These are phyloP conservation scores for Daldinia sp. DNA, from an alignment of 2,329 filamentous ascomycete species.

Conservation along the genomic window DNA sequence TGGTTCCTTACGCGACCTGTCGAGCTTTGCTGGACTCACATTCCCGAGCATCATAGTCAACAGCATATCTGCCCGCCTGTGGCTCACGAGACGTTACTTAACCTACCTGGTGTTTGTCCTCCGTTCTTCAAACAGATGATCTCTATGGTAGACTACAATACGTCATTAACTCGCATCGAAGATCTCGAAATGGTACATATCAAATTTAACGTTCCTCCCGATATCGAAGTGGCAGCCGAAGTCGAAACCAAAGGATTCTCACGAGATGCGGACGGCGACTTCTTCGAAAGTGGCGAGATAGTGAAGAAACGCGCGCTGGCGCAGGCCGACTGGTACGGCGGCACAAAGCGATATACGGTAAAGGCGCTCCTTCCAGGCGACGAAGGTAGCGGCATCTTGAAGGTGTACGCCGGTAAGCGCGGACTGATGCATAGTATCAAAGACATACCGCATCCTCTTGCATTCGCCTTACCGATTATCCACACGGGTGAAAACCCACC, in stretches of 20 bases:
- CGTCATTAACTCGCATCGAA: slow-evolving; percentile 84
- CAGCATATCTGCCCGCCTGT: slow-evolving; percentile 94
- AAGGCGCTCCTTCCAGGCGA: slow-evolving; percentile 93
- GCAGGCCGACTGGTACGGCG: slow-evolving; percentile 90
- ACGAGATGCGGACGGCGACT: slow-evolving; percentile 87
- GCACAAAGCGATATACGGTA: slow-evolving; percentile 90
- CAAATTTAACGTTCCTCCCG: slow-evolving; percentile 86
- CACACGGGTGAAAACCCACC: slow-evolving; percentile 93
- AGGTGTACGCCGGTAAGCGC: slow-evolving; percentile 92
- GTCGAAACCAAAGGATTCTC: slow-evolving; percentile 87
- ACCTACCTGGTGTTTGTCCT: slow-evolving; percentile 86
- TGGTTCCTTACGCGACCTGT: slow-evolving; percentile 93
- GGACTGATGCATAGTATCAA: slow-evolving; percentile 98
- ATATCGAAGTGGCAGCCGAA: slow-evolving; percentile 92
- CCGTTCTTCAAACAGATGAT: slow-evolving; percentile 87
- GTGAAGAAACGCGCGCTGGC: slow-evolving; percentile 87
- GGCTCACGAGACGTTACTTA: slow-evolving; percentile 85
- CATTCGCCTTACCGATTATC: slow-evolving; percentile 88
- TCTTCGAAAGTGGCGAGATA: slow-evolving; percentile 90
- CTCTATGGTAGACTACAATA: slow-evolving; percentile 90
- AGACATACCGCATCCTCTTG: slow-evolving; percentile 92
- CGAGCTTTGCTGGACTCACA: slow-evolving; percentile 95
- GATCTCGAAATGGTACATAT: slow-evolving; percentile 94
- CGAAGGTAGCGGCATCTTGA: slow-evolving; percentile 87
- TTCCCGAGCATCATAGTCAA: slow-evolving; percentile 86